phyloP scores from a whole-genome alignment of 768 basidiomycete genomes.

The Podaxis sp. region DNA sequence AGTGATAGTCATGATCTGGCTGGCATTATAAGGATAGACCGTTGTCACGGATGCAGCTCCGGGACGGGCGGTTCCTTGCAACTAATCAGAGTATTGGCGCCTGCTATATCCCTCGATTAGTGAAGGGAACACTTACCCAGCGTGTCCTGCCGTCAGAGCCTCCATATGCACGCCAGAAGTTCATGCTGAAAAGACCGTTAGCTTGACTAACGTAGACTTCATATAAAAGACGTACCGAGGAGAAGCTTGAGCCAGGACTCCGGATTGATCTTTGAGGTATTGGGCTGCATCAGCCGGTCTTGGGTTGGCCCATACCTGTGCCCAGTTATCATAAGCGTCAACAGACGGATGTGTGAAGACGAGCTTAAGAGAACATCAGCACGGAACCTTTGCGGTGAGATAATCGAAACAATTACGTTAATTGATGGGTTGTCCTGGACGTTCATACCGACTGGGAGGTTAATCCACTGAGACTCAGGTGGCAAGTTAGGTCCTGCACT shows the following conservation, averaged over 20 bases:
- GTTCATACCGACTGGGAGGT: slow-evolving; percentile 55
- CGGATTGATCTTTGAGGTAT: slow-evolving; percentile 47
- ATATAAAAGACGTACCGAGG: slow-evolving; percentile 35
- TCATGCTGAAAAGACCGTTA: slow-evolving; percentile 17
- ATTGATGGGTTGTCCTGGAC: slow-evolving; percentile 58
- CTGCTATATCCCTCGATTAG: not conserved
- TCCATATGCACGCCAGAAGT: slow-evolving; percentile 57
- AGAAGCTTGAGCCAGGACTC: slow-evolving; percentile 55
- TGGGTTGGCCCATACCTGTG: slow-evolving; percentile 49
- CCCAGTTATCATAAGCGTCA: slow-evolving; percentile 65
- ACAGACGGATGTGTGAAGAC: slow-evolving; percentile 62
- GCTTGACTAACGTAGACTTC: not conserved
- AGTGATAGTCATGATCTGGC: slow-evolving; percentile 60
- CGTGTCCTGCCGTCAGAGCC: slow-evolving; percentile 44
- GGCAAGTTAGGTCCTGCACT: slow-evolving; percentile 44
- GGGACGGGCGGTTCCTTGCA: slow-evolving; percentile 62
- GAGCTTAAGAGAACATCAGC: slow-evolving; percentile 25
- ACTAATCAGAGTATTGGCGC: slow-evolving; percentile 20
- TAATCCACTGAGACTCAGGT: slow-evolving; percentile 44
- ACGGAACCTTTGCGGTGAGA: not conserved
- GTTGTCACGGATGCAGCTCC: slow-evolving; percentile 52
- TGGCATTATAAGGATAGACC: slow-evolving; percentile 45
- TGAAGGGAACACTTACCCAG: slow-evolving; percentile 30
- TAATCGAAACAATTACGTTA: slow-evolving; percentile 35
- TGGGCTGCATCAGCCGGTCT: slow-evolving; percentile 51